A percentile compares a stretch with the other conserved stretches of the same genome.
Evolutionary conservation across 768 basidiomycete genomes (phyloP).

Genomic region (Naematelia aurantialba): DNA sequence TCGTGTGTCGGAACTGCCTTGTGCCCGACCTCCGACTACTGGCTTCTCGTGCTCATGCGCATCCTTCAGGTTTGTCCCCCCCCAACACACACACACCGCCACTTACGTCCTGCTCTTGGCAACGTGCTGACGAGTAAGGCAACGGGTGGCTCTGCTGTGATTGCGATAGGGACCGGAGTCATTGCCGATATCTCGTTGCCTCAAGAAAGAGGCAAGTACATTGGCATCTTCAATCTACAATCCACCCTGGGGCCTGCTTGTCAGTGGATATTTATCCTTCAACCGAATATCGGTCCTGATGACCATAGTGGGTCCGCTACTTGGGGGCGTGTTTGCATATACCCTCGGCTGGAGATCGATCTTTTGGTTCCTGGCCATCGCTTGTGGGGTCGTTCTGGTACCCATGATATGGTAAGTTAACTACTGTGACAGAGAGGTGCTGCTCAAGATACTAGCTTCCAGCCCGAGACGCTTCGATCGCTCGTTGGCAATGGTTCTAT

Average conservation of each 20-base stretch:
- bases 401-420: conserved; percentile 51
- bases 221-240: conserved; percentile 59
- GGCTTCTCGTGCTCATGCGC: conserved; percentile 74
- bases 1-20: conserved; percentile 65
- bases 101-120: too few relatives aligned
- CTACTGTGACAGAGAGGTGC: not conserved
- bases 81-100: conserved; percentile 3
- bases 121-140: too few relatives aligned
- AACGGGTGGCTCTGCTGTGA: conserved; percentile 71
- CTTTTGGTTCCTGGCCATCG: conserved; percentile 46
- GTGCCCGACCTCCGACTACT: conserved; percentile 62
- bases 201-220: conserved; percentile 69
- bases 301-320: conserved; percentile 56
- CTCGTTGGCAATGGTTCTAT: conserved; percentile 47
- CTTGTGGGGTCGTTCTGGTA: conserved; percentile 27
- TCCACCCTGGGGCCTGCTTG: conserved; percentile 32
- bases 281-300: not conserved
- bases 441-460: conserved; percentile 29
- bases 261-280: conserved; percentile 12
- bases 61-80: conserved; percentile 58
- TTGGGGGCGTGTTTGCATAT: conserved; percentile 57
- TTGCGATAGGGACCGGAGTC: conserved; percentile 75
- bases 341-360: conserved; percentile 60
- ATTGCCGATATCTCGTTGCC: conserved; percentile 72
- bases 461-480: conserved; percentile 55